phyloP scores from a whole-genome alignment of 352 stramenopile genomes.

The Phytopythium litorale region DNA sequence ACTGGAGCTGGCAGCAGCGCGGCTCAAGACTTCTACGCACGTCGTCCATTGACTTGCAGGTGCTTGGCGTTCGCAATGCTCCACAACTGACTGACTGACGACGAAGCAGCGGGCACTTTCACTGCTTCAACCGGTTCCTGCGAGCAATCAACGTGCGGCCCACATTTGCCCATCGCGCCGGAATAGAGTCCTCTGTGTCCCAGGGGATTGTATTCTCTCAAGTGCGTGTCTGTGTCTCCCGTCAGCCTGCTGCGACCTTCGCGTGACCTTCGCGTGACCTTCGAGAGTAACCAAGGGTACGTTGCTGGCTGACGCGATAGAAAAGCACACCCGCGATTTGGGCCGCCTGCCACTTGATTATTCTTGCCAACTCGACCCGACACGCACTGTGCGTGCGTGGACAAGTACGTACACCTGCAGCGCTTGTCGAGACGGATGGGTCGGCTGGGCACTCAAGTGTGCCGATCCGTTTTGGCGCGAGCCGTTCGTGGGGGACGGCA shows the following conservation, averaged over 20 bases:
- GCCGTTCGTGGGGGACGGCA: background rate
- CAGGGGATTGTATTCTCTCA: background rate
- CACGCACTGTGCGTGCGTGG: background rate
- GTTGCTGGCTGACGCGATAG: background rate
- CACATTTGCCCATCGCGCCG: background rate
- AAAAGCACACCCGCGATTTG: background rate
- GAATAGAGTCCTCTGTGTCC: background rate
- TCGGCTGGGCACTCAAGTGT: background rate
- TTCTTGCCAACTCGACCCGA: background rate
- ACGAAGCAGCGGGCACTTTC: no score
- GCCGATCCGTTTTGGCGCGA: background rate
- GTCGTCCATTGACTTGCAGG: no score
- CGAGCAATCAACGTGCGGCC: background rate
- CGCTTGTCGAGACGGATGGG: background rate
- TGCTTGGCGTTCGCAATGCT: no score
- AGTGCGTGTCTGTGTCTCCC: background rate
- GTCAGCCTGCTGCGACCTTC: background rate
- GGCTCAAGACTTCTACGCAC: no score
- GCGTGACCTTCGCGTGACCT: background rate
- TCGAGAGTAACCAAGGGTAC: background rate
- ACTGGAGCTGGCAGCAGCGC: no score
- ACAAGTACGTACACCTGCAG: background rate
- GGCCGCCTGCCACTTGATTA: background rate
- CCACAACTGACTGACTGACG: background rate
- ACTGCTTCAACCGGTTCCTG: conserved; percentile 3